Conservation (phyloP, 2,329 filamentous ascomycete genomes). For the Intubia oerlemansii region DNA sequence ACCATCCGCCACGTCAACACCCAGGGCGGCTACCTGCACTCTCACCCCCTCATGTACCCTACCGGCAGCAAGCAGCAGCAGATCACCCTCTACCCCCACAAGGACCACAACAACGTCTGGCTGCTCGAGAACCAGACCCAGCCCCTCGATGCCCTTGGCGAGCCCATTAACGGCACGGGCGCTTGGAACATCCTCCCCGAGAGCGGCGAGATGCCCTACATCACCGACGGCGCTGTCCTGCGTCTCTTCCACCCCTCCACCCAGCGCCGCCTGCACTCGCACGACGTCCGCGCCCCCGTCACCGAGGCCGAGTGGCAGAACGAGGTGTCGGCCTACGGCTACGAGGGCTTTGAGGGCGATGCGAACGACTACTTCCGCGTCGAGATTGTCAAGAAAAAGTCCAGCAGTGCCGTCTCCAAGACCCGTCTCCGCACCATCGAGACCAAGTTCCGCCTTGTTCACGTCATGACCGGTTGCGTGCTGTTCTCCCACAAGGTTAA, state of each 20-base stretch:
- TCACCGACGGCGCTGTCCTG: conserved; percentile 63
- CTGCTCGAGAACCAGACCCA: conserved; percentile 91
- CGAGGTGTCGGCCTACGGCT: conserved; percentile 90
- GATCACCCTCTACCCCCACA: conserved; percentile 94
- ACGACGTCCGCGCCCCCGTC: conserved; percentile 75
- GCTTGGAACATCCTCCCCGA: conserved; percentile 65
- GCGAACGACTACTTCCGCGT: conserved; percentile 91
- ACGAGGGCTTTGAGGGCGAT: conserved; percentile 89
- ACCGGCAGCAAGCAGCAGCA: conserved; percentile 96
- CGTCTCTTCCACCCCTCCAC: conserved; percentile 70
- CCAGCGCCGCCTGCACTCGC: conserved; percentile 80
- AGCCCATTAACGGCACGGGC: conserved; percentile 55
- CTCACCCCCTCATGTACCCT: conserved; percentile 93
- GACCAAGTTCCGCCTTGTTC: conserved; percentile 86
- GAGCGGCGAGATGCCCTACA: conserved; percentile 24
- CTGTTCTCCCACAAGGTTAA: conserved; percentile 99
- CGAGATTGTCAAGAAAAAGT: conserved; percentile 84
- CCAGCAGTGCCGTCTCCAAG: conserved; percentile 58
- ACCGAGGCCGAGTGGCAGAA: conserved; percentile 87
- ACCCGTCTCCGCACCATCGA: conserved; percentile 79
- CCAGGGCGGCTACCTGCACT: conserved; percentile 93
- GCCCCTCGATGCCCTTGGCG: conserved; percentile 54
- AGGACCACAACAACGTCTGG: conserved; percentile 96
- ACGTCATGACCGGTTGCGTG: conserved; percentile 90
- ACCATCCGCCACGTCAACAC: conserved; percentile 87